Evolutionary conservation across 2,329 filamentous ascomycete species (phyloP), one percentile per base, ranked within the genome.

Genomic region (Aspergillus thermomutatus): DNA sequence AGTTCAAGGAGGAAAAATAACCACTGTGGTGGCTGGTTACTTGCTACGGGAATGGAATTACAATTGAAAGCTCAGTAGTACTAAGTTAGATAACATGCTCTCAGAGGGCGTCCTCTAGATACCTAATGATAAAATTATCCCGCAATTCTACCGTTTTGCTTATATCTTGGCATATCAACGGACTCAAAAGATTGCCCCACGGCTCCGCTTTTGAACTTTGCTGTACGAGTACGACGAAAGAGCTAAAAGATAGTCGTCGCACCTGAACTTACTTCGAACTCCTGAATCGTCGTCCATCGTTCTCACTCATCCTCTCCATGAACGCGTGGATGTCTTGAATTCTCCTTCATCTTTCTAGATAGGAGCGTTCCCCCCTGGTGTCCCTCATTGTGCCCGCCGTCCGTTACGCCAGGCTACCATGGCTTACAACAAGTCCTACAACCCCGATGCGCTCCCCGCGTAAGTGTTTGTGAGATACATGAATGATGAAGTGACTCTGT

Each of bases 401-500:
- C 56, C 40, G 57, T 64, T 69, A 68, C 64, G 62, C 67, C 68
- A 70, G 66, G 56, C 58, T 37, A 62, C 72, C 59, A 97, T 97
- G 93, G 93, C 93, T 55, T 97, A 97, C 82, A 96, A 96, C 78
- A 87, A 87, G 74, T 85, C 88, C 55, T 94, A 92, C 80, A 96
- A 99, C 75, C 92, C 92, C 34, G 93, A 99, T 80, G 90, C 92
- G 72, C 86, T 99, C 62, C 93, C 93, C 72, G 91, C 91, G 89
- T 94, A 82, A 79, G 88, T 78, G 54, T 11, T 50, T 17, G n/a
- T 50, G 10, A 11, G 41, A 48, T 55, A 25, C 10, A 17, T 40
- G 6, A 14, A 50, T 4, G 14, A 37, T 40, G 40, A 14, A 25
- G 34, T 55, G 43, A n/a, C 49, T 52, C 53, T 60, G 58, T 60